A percentile compares a stretch with the other conserved stretches of the same genome.
These are phyloP conservation scores for Tolypocladium sp. DNA, from an alignment of 2,329 filamentous ascomycete species.

Conservation along the genomic window DNA sequence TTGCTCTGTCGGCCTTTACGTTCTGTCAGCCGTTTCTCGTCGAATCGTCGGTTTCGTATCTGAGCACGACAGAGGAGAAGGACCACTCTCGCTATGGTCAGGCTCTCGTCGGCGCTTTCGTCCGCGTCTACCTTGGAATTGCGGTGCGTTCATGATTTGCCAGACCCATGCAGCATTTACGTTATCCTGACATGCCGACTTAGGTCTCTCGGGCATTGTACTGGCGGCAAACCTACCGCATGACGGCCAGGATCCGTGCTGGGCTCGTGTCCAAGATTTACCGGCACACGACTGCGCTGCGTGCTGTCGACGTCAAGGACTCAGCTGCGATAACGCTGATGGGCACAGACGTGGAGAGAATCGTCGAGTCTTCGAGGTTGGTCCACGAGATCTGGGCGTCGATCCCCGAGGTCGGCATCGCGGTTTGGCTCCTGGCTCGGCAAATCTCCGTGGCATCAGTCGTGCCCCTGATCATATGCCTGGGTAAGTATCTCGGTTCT, in stretches of 20 bases:
- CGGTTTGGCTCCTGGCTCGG: slow-evolving; percentile 1
- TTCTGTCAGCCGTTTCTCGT: slow-evolving; percentile 2
- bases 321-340: slow-evolving; percentile 1
- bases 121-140: background rate
- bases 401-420: background rate
- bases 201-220: slow-evolving; percentile 1
- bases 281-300: background rate
- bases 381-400: slow-evolving; percentile 1
- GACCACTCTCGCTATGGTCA: background rate
- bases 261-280: background rate
- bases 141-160: background rate
- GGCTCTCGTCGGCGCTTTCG: slow-evolving; percentile 1
- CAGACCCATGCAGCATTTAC: background rate
- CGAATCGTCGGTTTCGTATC: background rate
- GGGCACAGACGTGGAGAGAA: background rate
- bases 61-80: background rate
- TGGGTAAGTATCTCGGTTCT: background rate
- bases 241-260: background rate
- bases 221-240: background rate
- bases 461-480: background rate
- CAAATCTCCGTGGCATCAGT: background rate
- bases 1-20: background rate
- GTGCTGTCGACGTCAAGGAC: background rate
- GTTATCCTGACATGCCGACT: background rate
- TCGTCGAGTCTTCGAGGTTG: background rate